These are phyloP conservation scores for Citrullus amarus DNA, from an alignment of 306 rosid species.

Conservation along the genomic window DNA sequence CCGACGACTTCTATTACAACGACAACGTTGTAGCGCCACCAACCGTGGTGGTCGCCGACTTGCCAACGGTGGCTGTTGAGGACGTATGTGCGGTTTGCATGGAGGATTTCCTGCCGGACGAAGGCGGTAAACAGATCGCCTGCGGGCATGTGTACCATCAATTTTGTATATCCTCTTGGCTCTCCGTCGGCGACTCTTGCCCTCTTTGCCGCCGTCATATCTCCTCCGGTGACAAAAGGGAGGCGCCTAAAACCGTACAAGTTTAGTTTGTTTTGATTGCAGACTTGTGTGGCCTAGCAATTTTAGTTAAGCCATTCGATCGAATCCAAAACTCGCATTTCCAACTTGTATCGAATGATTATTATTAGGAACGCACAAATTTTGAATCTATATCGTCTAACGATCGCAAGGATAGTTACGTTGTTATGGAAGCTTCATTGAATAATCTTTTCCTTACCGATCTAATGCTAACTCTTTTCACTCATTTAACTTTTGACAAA, in stretches of 20 bases:
- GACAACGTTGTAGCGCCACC: neutral
- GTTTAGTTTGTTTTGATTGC: neutral
- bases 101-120: constrained; percentile 24
- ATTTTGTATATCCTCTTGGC: constrained; percentile 50
- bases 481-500: no score
- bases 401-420: no score
- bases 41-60: neutral
- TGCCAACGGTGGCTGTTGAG: constrained; percentile 18
- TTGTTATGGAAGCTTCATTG: no score
- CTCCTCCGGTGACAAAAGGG: constrained; percentile 7
- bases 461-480: no score
- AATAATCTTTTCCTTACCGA: no score
- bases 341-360: no score
- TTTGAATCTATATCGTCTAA: no score
- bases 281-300: no score
- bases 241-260: neutral
- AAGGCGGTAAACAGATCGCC: constrained; percentile 26
- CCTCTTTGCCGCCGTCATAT: constrained; percentile 60
- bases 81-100: constrained; percentile 47
- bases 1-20: constrained; percentile 2
- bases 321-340: no score
- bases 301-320: no score
- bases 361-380: no score
- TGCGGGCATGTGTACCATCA: constrained; percentile 64
- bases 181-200: constrained; percentile 37